Conservation (phyloP, 2,329 filamentous ascomycete genomes). For the Colletotrichum tabaci region DNA sequence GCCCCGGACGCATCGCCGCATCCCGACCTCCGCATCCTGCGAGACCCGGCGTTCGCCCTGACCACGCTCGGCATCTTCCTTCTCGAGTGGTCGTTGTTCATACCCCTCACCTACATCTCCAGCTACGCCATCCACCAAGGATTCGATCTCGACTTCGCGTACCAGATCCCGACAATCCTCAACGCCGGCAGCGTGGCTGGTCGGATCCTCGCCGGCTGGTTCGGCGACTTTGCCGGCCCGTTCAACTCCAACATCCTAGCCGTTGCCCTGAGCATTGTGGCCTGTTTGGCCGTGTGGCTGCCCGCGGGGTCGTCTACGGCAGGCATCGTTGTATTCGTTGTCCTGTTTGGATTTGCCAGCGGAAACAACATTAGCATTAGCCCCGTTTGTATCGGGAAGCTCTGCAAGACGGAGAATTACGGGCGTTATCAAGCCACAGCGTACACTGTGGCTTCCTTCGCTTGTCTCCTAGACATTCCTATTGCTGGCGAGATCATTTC, state of each 20-base stretch:
- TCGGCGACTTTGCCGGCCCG: constrained; percentile 84
- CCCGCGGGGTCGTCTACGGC: constrained; percentile 70
- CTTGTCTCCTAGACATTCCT: constrained; percentile 78
- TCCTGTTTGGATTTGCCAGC: constrained; percentile 85
- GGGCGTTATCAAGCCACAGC: constrained; percentile 88
- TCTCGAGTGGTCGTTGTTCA: constrained; percentile 81
- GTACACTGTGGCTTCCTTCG: constrained; percentile 89
- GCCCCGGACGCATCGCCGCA: constrained; percentile 69
- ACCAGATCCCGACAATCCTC: constrained; percentile 84
- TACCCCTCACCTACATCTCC: constrained; percentile 86
- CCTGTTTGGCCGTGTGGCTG: constrained; percentile 83
- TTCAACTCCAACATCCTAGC: constrained; percentile 88
- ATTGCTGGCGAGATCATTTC: constrained; percentile 76
- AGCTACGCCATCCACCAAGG: constrained; percentile 79
- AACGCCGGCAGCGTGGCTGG: constrained; percentile 87
- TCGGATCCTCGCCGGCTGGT: constrained; percentile 82
- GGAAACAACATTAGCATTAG: constrained; percentile 86
- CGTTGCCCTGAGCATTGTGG: constrained; percentile 70
- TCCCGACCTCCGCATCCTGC: constrained; percentile 77
- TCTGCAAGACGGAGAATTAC: constrained; percentile 87
- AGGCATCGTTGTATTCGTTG: constrained; percentile 78
- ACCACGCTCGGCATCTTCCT: constrained; percentile 79
- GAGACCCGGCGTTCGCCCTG: constrained; percentile 72
- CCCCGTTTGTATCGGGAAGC: constrained; percentile 85
- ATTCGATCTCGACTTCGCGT: constrained; percentile 76